phyloP scores from a whole-genome alignment of 495 filamentous ascomycete genomes.

The Tuber umbilicatum region DNA sequence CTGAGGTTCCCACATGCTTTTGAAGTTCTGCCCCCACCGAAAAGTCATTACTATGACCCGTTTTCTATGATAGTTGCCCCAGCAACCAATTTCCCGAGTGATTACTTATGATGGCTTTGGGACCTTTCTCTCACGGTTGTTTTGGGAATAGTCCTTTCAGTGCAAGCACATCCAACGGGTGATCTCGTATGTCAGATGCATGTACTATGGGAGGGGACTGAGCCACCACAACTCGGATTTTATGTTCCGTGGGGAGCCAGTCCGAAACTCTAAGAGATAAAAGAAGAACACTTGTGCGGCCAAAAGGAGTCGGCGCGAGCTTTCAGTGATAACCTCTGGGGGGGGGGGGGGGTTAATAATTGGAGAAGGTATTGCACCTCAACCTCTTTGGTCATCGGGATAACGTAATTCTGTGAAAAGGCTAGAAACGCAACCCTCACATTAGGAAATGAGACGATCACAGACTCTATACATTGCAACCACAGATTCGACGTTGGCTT shows the following conservation, averaged over 20 bases:
- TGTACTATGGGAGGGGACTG: not conserved
- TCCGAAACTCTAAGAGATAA: not conserved
- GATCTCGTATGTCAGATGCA: not conserved
- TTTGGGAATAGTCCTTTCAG: not conserved
- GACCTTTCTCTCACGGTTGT: not conserved
- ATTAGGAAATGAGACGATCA: not conserved
- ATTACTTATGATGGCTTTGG: not conserved
- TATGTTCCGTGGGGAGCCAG: not conserved
- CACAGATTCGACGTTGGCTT: constrained; percentile 89
- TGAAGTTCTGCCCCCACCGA: too few species aligned
- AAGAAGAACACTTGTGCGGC: not conserved
- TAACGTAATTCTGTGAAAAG: constrained; percentile 69
- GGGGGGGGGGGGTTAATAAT: constrained; percentile 47
- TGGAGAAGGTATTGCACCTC: constrained; percentile 98
- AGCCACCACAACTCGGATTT: not conserved
- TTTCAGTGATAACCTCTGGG: not conserved
- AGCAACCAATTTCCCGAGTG: not conserved
- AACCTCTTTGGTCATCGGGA: constrained; percentile 92
- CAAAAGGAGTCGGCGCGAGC: not conserved
- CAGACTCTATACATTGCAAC: constrained; percentile 83
- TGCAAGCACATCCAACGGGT: not conserved
- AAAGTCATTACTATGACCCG: too few species aligned
- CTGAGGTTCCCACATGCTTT: too few species aligned
- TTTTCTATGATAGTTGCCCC: too few species aligned
- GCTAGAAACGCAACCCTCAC: not conserved